Evolutionary conservation across 1,284 basidiomycete species (phyloP).

Genomic region (Pholiota adiposa): DNA sequence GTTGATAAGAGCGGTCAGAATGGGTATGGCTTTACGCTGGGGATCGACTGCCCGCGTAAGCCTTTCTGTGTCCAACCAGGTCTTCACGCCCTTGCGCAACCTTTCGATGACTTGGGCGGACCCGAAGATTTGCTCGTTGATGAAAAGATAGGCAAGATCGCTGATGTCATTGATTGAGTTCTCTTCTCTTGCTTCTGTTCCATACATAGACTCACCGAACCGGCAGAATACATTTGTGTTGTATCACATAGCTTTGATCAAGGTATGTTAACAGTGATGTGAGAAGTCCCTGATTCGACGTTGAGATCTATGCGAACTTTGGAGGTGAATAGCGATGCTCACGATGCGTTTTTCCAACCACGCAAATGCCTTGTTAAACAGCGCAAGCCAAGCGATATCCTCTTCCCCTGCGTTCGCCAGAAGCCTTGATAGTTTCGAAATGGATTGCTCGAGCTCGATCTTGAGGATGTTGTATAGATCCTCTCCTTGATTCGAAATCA

Average conservation of each 20-base stretch:
- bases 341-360: conserved; percentile 72
- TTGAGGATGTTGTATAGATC: conserved; percentile 55
- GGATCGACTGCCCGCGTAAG: conserved; percentile 38
- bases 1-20: conserved; percentile 52
- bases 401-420: conserved; percentile 35
- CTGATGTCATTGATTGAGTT: conserved; percentile 32
- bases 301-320: not conserved
- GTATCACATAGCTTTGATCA: conserved; percentile 58
- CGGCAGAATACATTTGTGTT: conserved; percentile 36
- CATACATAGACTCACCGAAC: conserved; percentile 44
- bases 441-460: conserved; percentile 57
- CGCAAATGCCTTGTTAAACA: conserved; percentile 54
- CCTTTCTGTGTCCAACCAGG: conserved; percentile 65
- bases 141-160: conserved; percentile 55
- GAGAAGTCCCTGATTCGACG: conserved; percentile 48
- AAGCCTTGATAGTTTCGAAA: conserved; percentile 39
- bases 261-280: conserved; percentile 64
- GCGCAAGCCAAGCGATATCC: conserved; percentile 51
- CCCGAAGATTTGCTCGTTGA: conserved; percentile 55
- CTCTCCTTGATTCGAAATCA: conserved; percentile 53
- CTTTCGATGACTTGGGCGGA: conserved; percentile 48
- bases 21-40: conserved; percentile 30
- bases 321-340: conserved; percentile 33
- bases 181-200: too few relatives aligned
- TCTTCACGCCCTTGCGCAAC: conserved; percentile 51